Evolutionary conservation across 192 early-diverging fungal species (phyloP).

Genomic region (Coemansia sp.): DNA sequence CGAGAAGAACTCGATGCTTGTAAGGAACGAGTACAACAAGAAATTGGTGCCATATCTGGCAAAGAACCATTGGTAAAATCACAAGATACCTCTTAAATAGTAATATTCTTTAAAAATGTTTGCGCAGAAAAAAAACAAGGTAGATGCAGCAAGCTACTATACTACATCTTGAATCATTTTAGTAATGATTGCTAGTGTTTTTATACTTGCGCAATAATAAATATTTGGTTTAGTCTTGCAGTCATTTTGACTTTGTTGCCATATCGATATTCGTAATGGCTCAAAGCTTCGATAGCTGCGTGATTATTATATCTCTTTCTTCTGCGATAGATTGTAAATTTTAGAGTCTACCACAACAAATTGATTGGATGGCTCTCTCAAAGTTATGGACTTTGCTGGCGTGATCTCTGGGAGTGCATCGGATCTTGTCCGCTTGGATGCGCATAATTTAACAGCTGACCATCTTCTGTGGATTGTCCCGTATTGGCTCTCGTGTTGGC

Average conservation of each 20-base stretch:
- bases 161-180: not conserved
- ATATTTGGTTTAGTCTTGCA: constrained; percentile 15
- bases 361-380: not conserved
- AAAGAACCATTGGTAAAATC: constrained; percentile 7
- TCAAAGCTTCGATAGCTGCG: constrained; percentile 51
- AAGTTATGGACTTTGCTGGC: not conserved
- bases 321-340: not conserved
- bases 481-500: not conserved
- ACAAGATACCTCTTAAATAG: not conserved
- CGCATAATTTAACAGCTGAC: not conserved
- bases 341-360: not conserved
- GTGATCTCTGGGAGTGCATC: not conserved
- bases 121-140: not conserved
- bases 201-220: not conserved
- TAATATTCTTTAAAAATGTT: not conserved
- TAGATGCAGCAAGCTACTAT: not conserved
- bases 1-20: constrained; percentile 23
- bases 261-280: constrained; percentile 19
- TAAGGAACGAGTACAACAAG: constrained; percentile 19
- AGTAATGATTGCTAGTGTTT: not conserved
- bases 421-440: not conserved
- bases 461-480: not conserved
- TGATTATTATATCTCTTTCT: not conserved
- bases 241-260: constrained; percentile 35
- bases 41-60: constrained; percentile 22